Conservation (phyloP, 257 asterid species). For the Nicotiana tomentosiformis region DNA sequence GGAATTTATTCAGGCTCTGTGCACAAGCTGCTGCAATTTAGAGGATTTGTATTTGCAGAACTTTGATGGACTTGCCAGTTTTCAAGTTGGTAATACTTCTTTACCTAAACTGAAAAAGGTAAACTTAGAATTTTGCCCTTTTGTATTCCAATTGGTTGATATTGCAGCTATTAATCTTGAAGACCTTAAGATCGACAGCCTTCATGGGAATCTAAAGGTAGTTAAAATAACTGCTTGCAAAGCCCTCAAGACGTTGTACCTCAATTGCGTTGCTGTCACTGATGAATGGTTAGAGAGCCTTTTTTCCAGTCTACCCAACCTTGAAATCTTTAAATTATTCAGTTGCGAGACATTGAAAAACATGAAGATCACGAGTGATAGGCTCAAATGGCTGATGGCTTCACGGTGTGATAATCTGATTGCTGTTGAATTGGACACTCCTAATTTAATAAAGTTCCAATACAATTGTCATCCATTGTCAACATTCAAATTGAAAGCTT, state of each 20-base stretch:
- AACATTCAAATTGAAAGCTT: not conserved
- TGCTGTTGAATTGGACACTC: not conserved
- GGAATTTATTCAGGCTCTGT: no score
- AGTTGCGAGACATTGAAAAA: not conserved
- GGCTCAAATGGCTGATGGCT: not conserved
- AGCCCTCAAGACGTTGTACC: not conserved
- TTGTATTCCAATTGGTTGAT: no score
- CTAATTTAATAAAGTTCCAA: not conserved
- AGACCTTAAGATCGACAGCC: no score
- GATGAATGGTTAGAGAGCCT: no score
- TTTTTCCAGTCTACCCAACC: no score
- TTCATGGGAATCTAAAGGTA: no score
- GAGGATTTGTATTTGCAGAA: not conserved
- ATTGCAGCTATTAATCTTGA: no score
- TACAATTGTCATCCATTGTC: not conserved
- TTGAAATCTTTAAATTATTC: not conserved
- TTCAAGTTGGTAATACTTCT: not conserved
- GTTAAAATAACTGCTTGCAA: not conserved
- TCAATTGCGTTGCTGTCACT: not conserved
- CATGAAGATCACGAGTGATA: not conserved
- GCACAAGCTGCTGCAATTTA: not conserved
- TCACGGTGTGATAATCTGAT: not conserved
- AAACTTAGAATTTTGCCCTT: not conserved
- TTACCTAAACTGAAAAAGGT: not conserved
- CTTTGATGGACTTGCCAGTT: not conserved